phyloP scores from a whole-genome alignment of 768 basidiomycete species.

The Termitomyces titanicus region DNA sequence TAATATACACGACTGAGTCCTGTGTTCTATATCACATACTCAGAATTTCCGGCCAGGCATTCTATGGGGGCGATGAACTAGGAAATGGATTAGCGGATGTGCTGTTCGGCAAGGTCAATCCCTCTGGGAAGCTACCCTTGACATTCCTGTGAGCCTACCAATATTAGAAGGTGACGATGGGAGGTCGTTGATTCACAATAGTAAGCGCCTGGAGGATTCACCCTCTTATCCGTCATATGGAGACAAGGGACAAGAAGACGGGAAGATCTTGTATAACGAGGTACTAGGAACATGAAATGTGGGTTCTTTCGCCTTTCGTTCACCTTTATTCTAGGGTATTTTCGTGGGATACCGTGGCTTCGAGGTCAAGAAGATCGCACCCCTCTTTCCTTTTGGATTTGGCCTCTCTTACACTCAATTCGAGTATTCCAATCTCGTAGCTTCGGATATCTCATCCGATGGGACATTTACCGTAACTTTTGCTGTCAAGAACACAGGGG shows the following conservation, averaged over 20 bases:
- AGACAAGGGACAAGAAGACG: slow-evolving; percentile 36
- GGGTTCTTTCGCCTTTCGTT: not conserved
- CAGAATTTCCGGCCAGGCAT: slow-evolving; percentile 29
- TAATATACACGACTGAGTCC: too few species aligned
- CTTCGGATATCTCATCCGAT: slow-evolving; percentile 28
- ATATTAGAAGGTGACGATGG: not conserved
- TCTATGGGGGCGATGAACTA: slow-evolving; percentile 52
- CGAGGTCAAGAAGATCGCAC: slow-evolving; percentile 37
- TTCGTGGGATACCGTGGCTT: slow-evolving; percentile 54
- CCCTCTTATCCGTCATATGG: slow-evolving; percentile 46
- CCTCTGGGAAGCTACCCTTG: slow-evolving; percentile 52
- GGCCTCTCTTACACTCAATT: slow-evolving; percentile 63
- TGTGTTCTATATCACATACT: too few species aligned
- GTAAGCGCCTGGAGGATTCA: slow-evolving; percentile 47
- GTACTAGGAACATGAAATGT: slow-evolving; percentile 19
- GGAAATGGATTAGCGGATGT: slow-evolving; percentile 58
- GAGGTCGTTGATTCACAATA: slow-evolving; percentile 14
- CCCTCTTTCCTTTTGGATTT: slow-evolving; percentile 53
- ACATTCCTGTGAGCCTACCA: slow-evolving; percentile 45
- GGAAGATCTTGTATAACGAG: slow-evolving; percentile 45
- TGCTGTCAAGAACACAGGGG: slow-evolving; percentile 41
- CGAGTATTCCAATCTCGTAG: slow-evolving; percentile 39
- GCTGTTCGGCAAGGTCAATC: slow-evolving; percentile 57
- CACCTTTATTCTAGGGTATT: slow-evolving; percentile 31
- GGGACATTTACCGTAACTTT: slow-evolving; percentile 38